Conservation (phyloP, 1,139 yeast species). For the Blastobotrys ciferrii region DNA sequence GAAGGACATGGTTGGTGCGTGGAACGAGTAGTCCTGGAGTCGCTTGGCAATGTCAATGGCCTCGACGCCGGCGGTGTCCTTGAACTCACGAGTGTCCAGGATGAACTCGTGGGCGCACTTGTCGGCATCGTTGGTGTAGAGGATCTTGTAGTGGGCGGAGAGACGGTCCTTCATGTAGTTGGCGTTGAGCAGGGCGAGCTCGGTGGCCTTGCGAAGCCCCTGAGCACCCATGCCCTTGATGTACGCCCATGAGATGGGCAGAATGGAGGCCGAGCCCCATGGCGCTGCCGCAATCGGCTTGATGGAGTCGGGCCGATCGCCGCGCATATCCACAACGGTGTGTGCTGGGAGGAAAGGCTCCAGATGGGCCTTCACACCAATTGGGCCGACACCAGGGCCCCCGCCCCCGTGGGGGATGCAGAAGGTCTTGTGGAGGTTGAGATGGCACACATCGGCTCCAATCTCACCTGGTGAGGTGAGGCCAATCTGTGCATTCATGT, state of each 20-base stretch:
- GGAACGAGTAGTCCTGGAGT: slow-evolving; percentile 96
- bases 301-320: slow-evolving; percentile 51
- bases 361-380: slow-evolving; percentile 84
- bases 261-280: slow-evolving; percentile 88
- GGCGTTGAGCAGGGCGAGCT: slow-evolving; percentile 89
- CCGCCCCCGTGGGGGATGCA: slow-evolving; percentile 99
- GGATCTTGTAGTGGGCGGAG: slow-evolving; percentile 65
- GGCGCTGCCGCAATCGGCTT: slow-evolving; percentile 89
- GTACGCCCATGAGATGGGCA: slow-evolving; percentile 92
- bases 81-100: slow-evolving; percentile 83
- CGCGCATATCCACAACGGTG: slow-evolving; percentile 53
- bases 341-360: slow-evolving; percentile 83
- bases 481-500: slow-evolving; percentile 99
- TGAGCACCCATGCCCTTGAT: slow-evolving; percentile 88
- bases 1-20: slow-evolving; percentile 98
- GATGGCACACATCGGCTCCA: slow-evolving; percentile 98
- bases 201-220: slow-evolving; percentile 81
- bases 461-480: slow-evolving; percentile 95
- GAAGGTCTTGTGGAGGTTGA: slow-evolving; percentile 94
- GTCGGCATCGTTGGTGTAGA: slow-evolving; percentile 67
- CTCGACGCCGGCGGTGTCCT: slow-evolving; percentile 70
- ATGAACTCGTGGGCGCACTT: slow-evolving; percentile 97
- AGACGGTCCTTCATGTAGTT: slow-evolving; percentile 88
- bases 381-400: slow-evolving; percentile 99
- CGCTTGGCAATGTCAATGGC: slow-evolving; percentile 97